Conservation (phyloP, 352 stramenopile species). For the Phytopythium delawarense region DNA sequence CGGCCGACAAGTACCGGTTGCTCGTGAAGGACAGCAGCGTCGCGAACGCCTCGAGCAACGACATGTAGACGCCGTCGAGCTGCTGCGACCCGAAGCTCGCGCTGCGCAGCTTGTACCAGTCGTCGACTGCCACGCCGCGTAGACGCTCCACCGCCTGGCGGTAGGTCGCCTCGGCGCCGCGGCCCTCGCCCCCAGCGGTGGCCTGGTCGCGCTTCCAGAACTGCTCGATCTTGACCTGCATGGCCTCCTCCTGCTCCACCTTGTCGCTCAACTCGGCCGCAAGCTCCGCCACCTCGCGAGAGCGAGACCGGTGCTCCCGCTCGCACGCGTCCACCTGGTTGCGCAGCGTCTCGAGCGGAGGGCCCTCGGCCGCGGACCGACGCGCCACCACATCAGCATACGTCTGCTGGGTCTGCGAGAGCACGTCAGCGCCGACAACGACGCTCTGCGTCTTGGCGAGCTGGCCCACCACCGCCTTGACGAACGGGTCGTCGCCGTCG, state of each 20-base stretch:
- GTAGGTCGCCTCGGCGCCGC: slow-evolving; percentile 44
- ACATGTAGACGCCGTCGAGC: slow-evolving; percentile 54
- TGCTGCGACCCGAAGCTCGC: slow-evolving; percentile 17
- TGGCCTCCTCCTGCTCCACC: slow-evolving; percentile 50
- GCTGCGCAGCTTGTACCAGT: slow-evolving; percentile 72
- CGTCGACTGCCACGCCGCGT: slow-evolving; percentile 45
- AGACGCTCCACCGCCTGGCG: slow-evolving; percentile 55
- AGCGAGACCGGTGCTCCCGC: slow-evolving; percentile 34
- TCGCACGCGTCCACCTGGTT: slow-evolving; percentile 51
- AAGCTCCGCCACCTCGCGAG: slow-evolving; percentile 22
- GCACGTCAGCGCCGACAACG: slow-evolving; percentile 55
- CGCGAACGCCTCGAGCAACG: slow-evolving; percentile 62
- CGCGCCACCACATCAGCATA: slow-evolving; percentile 27
- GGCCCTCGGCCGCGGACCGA: slow-evolving; percentile 15
- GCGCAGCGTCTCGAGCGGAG: slow-evolving; percentile 33
- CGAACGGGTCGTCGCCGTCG: slow-evolving; percentile 57
- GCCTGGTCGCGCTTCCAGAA: slow-evolving; percentile 67
- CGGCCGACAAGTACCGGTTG: slow-evolving; percentile 51
- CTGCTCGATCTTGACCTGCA: slow-evolving; percentile 74
- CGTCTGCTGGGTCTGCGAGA: slow-evolving; percentile 46
- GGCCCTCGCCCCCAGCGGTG: not conserved
- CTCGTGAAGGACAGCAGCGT: slow-evolving; percentile 69
- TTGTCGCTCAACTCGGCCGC: slow-evolving; percentile 37
- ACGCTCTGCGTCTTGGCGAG: slow-evolving; percentile 77
- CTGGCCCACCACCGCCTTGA: slow-evolving; percentile 62